Base-by-base conservation (phyloP, 805 yeast genomes). In the Cyberlindnera euphorbiiphila region DNA sequence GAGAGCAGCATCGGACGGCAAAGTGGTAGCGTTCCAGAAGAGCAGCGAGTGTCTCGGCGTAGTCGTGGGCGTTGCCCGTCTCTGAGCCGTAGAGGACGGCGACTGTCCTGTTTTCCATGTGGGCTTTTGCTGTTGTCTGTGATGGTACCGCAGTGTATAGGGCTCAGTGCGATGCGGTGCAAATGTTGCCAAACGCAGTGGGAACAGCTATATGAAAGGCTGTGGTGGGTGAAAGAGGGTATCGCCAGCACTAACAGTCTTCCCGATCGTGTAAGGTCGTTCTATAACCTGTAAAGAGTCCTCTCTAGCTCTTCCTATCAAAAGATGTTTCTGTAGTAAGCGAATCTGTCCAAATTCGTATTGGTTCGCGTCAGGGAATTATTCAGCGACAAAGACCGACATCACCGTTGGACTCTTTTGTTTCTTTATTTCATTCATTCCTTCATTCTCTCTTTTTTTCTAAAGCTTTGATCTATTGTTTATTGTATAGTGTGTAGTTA, bases 11-110 rank as follows among this genome's bases (percentile, higher is more conserved):
- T 2, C 45, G 61, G 12, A 80, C 74, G 32, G 53, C 61, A 48
- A 75, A 69, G 48, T 74, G 72, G 34, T 67, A 60, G 46, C 84
- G 69, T 35, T 74, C 73, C 32, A 85, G 68, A 27, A 69, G 65
- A 39, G 72, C 66, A 13, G 77, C 70, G 17, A 89, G 61, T 22
- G 76, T 68, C 27, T 72, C 70, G 0, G 97, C 96, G 53, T 76
- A 81, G 51, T 91, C 97, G 51, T 83, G 85, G 1, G 96, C 74
- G 53, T 85, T 89, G 1, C 97, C 98, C 0, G 97, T 85, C 55
- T 89, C 98, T 2, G 96, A 81, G 0, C 97, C 97, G 59, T 83
- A 89, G 1, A 93, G 63, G 6, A 93, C 74, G 14, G 78, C 76
- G 9, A 84, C 65, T 23, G 59, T 52, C 36, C 60, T 52, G 32